Percentiles rank a stretch among this genome's conserved stretches.
Evolutionary conservation across 2,329 filamentous ascomycete species (phyloP).

Genomic region (Pseudogymnoascus pannorum): DNA sequence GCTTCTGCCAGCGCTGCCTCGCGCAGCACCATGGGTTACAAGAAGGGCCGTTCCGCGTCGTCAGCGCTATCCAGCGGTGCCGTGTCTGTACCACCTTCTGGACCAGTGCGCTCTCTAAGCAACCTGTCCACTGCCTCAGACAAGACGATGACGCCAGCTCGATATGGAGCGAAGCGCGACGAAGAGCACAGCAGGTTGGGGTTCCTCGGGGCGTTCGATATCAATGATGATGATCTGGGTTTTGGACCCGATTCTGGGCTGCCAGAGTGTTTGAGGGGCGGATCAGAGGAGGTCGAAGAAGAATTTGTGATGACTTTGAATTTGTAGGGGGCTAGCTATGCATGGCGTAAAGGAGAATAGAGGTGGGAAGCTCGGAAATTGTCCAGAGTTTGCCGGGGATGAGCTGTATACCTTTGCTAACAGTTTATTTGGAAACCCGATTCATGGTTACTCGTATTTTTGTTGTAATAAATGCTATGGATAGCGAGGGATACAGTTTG

Average conservation of each 20-base stretch:
- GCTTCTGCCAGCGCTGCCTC: slow-evolving; percentile 60
- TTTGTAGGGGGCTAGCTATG: slow-evolving; percentile 3
- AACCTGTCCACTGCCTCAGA: slow-evolving; percentile 20
- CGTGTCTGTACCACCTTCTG: neutral
- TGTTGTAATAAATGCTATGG: neutral
- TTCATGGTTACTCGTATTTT: slow-evolving; percentile 5
- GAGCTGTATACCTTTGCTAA: neutral
- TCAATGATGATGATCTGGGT: slow-evolving; percentile 37
- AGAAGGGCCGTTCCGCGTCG: slow-evolving; percentile 58
- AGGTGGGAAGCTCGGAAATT: neutral
- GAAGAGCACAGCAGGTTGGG: slow-evolving; percentile 38
- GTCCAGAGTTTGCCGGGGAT: neutral
- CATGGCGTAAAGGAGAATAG: slow-evolving; percentile 3
- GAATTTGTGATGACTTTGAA: slow-evolving; percentile 48
- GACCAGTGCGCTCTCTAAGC: neutral
- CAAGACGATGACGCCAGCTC: slow-evolving; percentile 34
- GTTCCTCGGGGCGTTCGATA: slow-evolving; percentile 53
- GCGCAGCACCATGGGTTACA: slow-evolving; percentile 77
- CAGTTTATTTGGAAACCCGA: neutral
- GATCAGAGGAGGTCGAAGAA: slow-evolving; percentile 39
- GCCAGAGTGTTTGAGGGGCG: slow-evolving; percentile 27
- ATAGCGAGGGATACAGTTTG: neutral
- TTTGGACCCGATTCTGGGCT: slow-evolving; percentile 23
- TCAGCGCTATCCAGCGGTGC: slow-evolving; percentile 27
- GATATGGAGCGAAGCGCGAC: slow-evolving; percentile 29